Conservation (phyloP, 2,329 filamentous ascomycete genomes). For the Dactylellina cionopaga region DNA sequence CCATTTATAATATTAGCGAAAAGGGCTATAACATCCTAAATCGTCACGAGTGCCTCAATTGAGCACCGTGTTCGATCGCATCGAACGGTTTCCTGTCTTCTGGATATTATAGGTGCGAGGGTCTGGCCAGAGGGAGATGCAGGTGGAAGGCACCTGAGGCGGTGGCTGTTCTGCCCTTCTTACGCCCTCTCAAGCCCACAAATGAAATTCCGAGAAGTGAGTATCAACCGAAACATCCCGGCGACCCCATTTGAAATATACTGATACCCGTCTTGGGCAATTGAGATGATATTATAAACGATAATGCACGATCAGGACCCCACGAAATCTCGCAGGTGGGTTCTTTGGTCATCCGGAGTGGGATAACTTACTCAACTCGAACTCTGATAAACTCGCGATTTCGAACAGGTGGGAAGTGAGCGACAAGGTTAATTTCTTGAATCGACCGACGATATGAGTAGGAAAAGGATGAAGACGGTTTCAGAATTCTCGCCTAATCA, state of each 20-base stretch:
- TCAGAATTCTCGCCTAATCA: conserved; percentile 49
- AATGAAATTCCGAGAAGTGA: conserved; percentile 38
- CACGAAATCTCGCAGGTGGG: conserved; percentile 33
- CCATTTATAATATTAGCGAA: conserved; percentile 20
- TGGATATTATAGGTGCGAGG: not conserved
- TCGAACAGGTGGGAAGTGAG: conserved; percentile 14
- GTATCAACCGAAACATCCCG: conserved; percentile 51
- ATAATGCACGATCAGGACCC: conserved; percentile 42
- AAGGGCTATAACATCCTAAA: conserved; percentile 26
- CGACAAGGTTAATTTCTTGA: conserved; percentile 43
- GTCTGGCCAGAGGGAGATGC: conserved; percentile 12
- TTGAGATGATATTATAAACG: conserved; percentile 42
- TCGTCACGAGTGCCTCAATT: conserved; percentile 43
- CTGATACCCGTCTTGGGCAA: conserved; percentile 21
- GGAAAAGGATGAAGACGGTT: conserved; percentile 38
- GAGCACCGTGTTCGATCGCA: conserved; percentile 22
- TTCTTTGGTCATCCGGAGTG: conserved; percentile 40
- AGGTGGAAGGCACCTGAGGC: conserved; percentile 31
- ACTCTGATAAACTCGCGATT: conserved; percentile 11
- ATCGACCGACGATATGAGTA: conserved; percentile 24
- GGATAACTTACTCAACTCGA: conserved; percentile 9
- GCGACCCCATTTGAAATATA: conserved; percentile 31
- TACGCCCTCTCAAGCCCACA: conserved; percentile 19
- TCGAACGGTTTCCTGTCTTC: conserved; percentile 10
- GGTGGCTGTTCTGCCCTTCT: conserved; percentile 13